Evolutionary conservation across 2,329 filamentous ascomycete genomes (phyloP).

Genomic region (Colletotrichum salicis): DNA sequence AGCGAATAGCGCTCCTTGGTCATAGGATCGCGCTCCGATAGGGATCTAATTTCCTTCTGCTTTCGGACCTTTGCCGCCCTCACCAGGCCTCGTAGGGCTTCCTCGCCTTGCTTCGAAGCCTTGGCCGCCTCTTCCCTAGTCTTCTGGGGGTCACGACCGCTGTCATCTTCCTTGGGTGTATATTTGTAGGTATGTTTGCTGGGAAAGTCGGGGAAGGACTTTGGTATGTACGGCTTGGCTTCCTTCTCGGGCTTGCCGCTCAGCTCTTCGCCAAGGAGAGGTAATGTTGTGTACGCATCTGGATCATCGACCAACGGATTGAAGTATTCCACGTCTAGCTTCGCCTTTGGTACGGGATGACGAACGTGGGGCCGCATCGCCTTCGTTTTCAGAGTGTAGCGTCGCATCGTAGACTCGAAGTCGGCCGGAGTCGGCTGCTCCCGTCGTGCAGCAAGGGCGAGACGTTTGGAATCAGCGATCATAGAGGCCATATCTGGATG

Average conservation of each 20-base stretch:
- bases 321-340: constrained; percentile 51
- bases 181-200: constrained; percentile 73
- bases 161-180: constrained; percentile 63
- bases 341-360: constrained; percentile 58
- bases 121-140: constrained; percentile 69
- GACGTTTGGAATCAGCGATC: constrained; percentile 58
- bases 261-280: constrained; percentile 63
- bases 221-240: constrained; percentile 65
- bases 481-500: constrained; percentile 60
- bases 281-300: constrained; percentile 54
- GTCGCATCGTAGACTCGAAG: constrained; percentile 63
- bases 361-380: constrained; percentile 67
- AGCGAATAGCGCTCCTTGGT: constrained; percentile 67
- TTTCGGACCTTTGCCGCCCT: constrained; percentile 72
- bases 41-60: constrained; percentile 70
- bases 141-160: constrained; percentile 62
- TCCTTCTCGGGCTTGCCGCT: constrained; percentile 69
- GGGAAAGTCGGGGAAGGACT: constrained; percentile 69
- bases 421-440: constrained; percentile 65
- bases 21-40: constrained; percentile 62
- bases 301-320: constrained; percentile 51
- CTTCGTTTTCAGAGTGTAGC: constrained; percentile 62
- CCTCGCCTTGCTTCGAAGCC: constrained; percentile 70
- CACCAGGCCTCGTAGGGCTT: constrained; percentile 68
- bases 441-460: constrained; percentile 61